Evolutionary conservation across 2,329 filamentous ascomycete genomes (phyloP), one percentile per base, ranked within the genome.

Genomic region (Cladosporium sp.): DNA sequence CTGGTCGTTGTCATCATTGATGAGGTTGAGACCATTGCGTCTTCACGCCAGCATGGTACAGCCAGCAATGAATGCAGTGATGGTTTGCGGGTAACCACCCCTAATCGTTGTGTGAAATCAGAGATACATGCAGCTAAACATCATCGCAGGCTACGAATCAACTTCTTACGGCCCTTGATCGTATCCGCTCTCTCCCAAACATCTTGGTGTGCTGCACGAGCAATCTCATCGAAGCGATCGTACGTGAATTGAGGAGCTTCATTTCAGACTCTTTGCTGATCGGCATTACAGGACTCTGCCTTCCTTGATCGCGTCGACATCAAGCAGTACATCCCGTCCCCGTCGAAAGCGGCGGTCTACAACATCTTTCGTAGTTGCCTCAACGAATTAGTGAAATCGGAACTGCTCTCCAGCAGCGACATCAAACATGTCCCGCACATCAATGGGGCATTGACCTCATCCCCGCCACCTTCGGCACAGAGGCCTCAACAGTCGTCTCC

Each of bases 251-350:
- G 4, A n/a, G 3, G 8, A 14, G n/a, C 6, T 9, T n/a, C n/a
- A 1, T 38, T 18, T n/a, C 5, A 14, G 8, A 2, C 8, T 31
- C 13, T 3, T 9, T 13, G 35, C 32, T 52, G 14, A 49, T 34
- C 14, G 14, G 14, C 14, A 16, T 22, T 5, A 2, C 22, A 53
- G 50, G 74, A 78, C 54, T 57, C 66, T 4, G 76, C 76, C 1
- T 78, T 78, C 56, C 63, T 77, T 10, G 74, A 78, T 52, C 69
- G 76, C 2, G 70, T 77, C 18, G 74, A 76, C 55, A 68, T 77
- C 53, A 73, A 74, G 53, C 70, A 77, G 53, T 62, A 66, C 43
- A 65, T 79, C 14, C 70, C 70, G 4, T 63, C 63, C 5, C 70
- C 76, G 7, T 69, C 66, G 4, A 55, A 62, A 2, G 62, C 63